Evolutionary conservation across 176 grass and related monocot species (phyloP), one percentile per base, ranked within the genome.

Genomic region (Oryza glumipatula): DNA sequence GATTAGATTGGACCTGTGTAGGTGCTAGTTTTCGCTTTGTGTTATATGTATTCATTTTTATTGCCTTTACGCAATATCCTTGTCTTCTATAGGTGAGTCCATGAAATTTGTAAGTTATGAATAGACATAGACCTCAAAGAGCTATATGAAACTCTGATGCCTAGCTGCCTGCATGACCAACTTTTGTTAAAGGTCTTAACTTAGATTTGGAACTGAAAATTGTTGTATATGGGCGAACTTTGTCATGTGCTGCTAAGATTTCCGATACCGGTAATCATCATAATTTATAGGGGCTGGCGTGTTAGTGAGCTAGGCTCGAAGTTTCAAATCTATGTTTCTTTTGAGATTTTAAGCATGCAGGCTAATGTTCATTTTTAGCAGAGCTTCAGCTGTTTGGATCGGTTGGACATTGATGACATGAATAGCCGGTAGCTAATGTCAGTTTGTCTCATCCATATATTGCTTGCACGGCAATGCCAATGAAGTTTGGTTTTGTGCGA

Each of bases 1-100:
- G 83, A 67, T 60, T 86, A 86, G 49, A 67, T 73, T 19, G 11
- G 3, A 45, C 19, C 65, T 32, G 76, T 10, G 47, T 74, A 65
- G 54, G 11, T 39, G 22, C 19, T 68, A 76, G 68, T 19, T 46
- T 36, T 82, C 41, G 22, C 67, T 82, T 82, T 78, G 7, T 78
- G 65, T 21, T 33, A 73, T 70, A 15, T 80, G 17, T n/a, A 73
- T 46, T 36, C 28, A 2, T 47, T 38, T 10, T 39, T 54, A 24
- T 16, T 36, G 24, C 32, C 11, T 15, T 61, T 68, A 22, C 49
- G 73, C 45, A 54, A 1, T 82, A 35, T 77, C 60, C 38, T 61
- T 24, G 13, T 74, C 16, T 56, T 21, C 17, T 1, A 58, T 58
- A 58, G 54, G 17, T 21, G 54, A 52, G 15, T 52, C 49, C 49